These are phyloP conservation scores for Thermochaetoides thermophila DNA, from an alignment of 495 filamentous ascomycete genomes.

Conservation along the genomic window DNA sequence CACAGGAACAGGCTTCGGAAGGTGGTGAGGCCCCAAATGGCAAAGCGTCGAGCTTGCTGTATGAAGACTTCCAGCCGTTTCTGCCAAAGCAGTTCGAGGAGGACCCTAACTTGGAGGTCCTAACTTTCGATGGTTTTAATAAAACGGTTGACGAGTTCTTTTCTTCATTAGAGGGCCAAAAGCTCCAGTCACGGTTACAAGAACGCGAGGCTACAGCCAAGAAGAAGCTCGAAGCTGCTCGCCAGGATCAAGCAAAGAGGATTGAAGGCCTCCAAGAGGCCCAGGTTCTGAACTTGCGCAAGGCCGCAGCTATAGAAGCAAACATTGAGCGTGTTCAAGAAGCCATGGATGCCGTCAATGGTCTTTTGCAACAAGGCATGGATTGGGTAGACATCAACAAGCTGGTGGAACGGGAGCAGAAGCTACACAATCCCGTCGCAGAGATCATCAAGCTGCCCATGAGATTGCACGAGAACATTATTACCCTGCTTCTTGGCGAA, in stretches of 20 bases:
- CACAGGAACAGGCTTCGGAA: slow-evolving; percentile 15
- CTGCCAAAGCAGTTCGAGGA: slow-evolving; percentile 68
- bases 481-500: slow-evolving; percentile 67
- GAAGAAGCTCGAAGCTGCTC: slow-evolving; percentile 66
- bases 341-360: slow-evolving; percentile 80
- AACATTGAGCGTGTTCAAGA: slow-evolving; percentile 83
- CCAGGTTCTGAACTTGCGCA: slow-evolving; percentile 72
- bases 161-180: slow-evolving; percentile 89
- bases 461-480: slow-evolving; percentile 75
- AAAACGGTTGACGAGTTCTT: slow-evolving; percentile 92
- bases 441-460: slow-evolving; percentile 76
- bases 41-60: slow-evolving; percentile 42
- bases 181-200: slow-evolving; percentile 63
- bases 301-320: slow-evolving; percentile 77
- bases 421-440: slow-evolving; percentile 67
- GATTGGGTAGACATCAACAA: slow-evolving; percentile 87
- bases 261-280: slow-evolving; percentile 65
- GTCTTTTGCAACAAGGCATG: slow-evolving; percentile 81
- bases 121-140: slow-evolving; percentile 75
- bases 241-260: slow-evolving; percentile 66
- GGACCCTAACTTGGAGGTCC: slow-evolving; percentile 43
- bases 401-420: slow-evolving; percentile 75
- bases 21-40: slow-evolving; percentile 23
- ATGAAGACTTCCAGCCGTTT: slow-evolving; percentile 95
- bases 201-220: slow-evolving; percentile 72